These are phyloP conservation scores for Clarireedia homoeocarpa DNA, from an alignment of 2,329 filamentous ascomycete species.

Conservation along the genomic window DNA sequence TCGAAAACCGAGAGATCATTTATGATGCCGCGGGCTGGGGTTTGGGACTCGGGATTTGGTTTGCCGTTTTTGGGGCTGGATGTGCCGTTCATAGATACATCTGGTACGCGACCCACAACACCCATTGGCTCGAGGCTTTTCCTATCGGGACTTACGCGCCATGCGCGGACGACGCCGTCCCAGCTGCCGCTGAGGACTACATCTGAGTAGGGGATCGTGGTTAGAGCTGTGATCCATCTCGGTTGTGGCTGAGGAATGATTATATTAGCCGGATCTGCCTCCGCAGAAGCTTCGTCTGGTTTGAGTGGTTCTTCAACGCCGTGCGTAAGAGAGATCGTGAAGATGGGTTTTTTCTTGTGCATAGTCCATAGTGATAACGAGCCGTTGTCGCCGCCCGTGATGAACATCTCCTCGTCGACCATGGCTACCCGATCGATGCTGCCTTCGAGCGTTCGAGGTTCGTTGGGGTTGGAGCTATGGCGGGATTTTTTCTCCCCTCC, in stretches of 20 bases:
- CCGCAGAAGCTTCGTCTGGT: slow-evolving; percentile 66
- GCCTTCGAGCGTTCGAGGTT: slow-evolving; percentile 52
- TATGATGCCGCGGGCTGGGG: slow-evolving; percentile 55
- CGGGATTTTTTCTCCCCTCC: slow-evolving; percentile 49
- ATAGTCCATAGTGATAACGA: slow-evolving; percentile 79
- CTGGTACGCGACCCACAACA: slow-evolving; percentile 40
- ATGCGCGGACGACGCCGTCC: slow-evolving; percentile 82
- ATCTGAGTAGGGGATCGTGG: slow-evolving; percentile 83
- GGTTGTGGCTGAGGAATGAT: slow-evolving; percentile 59
- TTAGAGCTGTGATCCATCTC: slow-evolving; percentile 83
- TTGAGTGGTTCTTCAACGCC: slow-evolving; percentile 68
- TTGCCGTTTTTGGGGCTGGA: neutral
- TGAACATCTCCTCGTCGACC: slow-evolving; percentile 79
- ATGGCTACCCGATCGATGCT: slow-evolving; percentile 89
- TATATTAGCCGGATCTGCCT: slow-evolving; percentile 51
- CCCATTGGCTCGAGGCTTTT: slow-evolving; percentile 67
- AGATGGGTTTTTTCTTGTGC: slow-evolving; percentile 90
- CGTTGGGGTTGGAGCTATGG: slow-evolving; percentile 26
- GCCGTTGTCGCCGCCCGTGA: slow-evolving; percentile 91
- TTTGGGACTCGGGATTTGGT: neutral
- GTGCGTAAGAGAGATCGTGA: slow-evolving; percentile 72
- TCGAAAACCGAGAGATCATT: slow-evolving; percentile 88
- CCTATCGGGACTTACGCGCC: slow-evolving; percentile 80
- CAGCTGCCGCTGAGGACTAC: slow-evolving; percentile 87
- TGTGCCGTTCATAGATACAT: neutral